These are phyloP conservation scores for Tolypocladium pustulatum DNA, from an alignment of 2,329 filamentous ascomycete genomes.

Conservation along the genomic window DNA sequence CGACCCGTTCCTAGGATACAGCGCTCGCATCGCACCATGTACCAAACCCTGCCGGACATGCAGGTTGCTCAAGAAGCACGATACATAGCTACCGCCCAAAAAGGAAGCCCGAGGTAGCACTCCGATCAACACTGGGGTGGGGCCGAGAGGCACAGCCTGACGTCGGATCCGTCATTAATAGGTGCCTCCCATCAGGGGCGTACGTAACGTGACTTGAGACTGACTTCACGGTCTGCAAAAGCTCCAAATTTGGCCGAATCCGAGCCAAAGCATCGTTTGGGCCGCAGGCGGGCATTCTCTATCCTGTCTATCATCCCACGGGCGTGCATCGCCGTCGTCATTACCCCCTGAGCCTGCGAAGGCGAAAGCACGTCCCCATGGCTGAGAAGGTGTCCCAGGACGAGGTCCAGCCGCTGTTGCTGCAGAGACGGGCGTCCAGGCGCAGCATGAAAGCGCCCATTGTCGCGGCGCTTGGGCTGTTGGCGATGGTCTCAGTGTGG, in stretches of 20 bases:
- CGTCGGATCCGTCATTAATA: background rate
- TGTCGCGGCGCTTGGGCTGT: conserved; percentile 7
- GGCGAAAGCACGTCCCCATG: too few relatives aligned
- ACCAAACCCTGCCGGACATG: too few relatives aligned
- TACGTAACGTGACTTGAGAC: background rate
- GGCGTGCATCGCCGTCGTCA: background rate
- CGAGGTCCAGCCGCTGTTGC: background rate
- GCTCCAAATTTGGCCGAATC: too few relatives aligned
- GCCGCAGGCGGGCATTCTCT: too few relatives aligned
- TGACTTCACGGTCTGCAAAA: background rate
- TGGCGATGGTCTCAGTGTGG: conserved; percentile 8
- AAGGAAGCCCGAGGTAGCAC: background rate
- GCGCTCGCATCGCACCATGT: too few relatives aligned
- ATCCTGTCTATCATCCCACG: background rate
- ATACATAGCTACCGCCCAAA: background rate
- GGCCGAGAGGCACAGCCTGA: background rate
- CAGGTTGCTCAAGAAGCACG: too few relatives aligned
- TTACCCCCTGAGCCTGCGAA: too few relatives aligned
- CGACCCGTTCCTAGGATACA: too few relatives aligned
- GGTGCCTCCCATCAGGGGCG: too few relatives aligned
- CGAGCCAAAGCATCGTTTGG: too few relatives aligned
- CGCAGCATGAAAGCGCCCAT: background rate
- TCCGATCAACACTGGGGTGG: background rate
- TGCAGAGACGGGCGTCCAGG: background rate
- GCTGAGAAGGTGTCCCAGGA: background rate